A percentile compares a stretch with the other conserved stretches of the same genome.
phyloP scores from a whole-genome alignment of 75 land plant genomes.

The Ceratopteris richardii region DNA sequence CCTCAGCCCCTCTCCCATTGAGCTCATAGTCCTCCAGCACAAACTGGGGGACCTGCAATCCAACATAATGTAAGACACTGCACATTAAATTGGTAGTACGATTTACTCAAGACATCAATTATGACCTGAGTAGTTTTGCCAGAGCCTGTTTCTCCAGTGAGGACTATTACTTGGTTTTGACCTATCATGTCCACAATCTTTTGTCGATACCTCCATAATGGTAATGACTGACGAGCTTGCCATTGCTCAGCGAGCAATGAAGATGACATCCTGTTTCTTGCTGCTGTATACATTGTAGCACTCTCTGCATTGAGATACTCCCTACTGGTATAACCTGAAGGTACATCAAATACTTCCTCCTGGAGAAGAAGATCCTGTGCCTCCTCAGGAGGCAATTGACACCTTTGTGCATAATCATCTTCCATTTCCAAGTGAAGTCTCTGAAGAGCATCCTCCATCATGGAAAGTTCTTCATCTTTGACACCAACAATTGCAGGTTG shows the following conservation, averaged over 20 bases:
- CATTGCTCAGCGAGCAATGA: conserved; percentile 19
- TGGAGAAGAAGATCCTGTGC: neutral
- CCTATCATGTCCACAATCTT: conserved; percentile 18
- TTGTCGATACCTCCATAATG: conserved; percentile 20
- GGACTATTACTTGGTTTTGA: conserved; percentile 18
- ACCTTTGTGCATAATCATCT: neutral
- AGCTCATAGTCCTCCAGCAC: conserved; percentile 26
- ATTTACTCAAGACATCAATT: too few species aligned
- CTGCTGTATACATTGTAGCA: conserved; percentile 16
- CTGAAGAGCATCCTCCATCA: conserved; percentile 25
- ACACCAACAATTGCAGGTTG: conserved; percentile 20
- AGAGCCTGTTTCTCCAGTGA: conserved; percentile 36
- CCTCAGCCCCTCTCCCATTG: conserved; percentile 21
- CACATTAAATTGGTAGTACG: too few species aligned
- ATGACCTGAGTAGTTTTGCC: conserved; percentile 39
- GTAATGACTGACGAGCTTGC: conserved; percentile 22
- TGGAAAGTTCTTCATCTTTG: conserved; percentile 20
- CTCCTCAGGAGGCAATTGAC: conserved; percentile 4
- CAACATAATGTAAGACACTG: neutral
- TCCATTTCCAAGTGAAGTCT: conserved; percentile 14
- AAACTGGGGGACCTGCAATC: conserved; percentile 28
- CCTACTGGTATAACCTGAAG: neutral
- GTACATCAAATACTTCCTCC: neutral
- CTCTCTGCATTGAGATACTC: conserved; percentile 18
- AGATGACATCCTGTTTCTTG: conserved; percentile 21